Base-by-base conservation (phyloP, 108 stramenopile genomes). In the Discostella pseudostelligera region DNA sequence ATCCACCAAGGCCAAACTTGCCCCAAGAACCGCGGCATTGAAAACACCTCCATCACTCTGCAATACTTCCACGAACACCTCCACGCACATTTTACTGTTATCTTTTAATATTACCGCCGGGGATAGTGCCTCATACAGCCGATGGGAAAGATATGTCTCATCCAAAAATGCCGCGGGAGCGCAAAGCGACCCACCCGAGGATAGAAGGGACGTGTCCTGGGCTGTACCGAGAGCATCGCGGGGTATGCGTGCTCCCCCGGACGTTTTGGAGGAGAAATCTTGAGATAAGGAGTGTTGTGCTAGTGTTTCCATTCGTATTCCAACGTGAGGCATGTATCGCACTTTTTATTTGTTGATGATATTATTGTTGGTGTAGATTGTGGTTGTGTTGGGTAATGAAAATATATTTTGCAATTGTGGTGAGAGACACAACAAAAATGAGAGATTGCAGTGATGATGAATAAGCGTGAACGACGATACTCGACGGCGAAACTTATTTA, bases 31-130 rank as follows among this genome's bases (percentile, higher is more conserved):
- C n/a, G 74, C 79, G 17, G 86, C 84, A 19, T 83, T 66, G 50
- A 94, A 70, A 21, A 84, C 80, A 24, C 82, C 71, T 20, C 93
- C 93, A 76, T 90, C 89, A 56, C 87, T 83, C 60, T 94, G 93
- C 22, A 94, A 46, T 19, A 94, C 78, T 8, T 85, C 74, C n/a
- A 88, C 80, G 39, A 75, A 72, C 0, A 91, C 79, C 11, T 71
- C 67, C 9, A 89, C 49, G 44, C 70, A 67, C 76, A 79, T 76
- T 87, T 90, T 59, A 81, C 70, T 70, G 64, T 44, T 56, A 28
- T 35, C 80, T 3, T 46, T 16, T 20, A 80, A 46, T 13, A 83
- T 21, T 1, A 70, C 55, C 1, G 89, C 61, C 0, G 89, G 82
- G 3, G 60, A 35, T 8, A 94, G 54, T 1, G 89, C 83, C 58